Base-by-base conservation (phyloP, 164 flowering plant species). In the Piper longum region DNA sequence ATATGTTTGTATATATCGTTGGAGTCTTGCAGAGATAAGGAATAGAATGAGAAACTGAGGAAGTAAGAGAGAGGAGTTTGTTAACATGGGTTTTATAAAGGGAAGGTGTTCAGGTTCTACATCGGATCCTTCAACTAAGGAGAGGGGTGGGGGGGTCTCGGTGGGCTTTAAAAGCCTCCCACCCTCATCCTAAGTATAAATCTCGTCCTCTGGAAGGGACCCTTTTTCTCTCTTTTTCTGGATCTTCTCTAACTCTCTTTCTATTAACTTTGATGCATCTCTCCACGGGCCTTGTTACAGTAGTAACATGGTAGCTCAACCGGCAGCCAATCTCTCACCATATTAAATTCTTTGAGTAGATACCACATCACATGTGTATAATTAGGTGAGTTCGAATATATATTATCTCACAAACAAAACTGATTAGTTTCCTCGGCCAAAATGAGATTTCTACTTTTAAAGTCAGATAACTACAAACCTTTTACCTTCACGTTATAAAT, bases 221-320 rank as follows among this genome's bases (percentile, higher is more conserved):
- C 14, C 9, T 14, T 14, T 14, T 48, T 48, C 14, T 5, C 52
- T 48, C 62, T 39, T 52, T 66, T 62, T 36, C 3, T 44, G 13
- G 26, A 59, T 66, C 57, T 13, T 57, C 54, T 66, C 59, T 36
- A 6, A 9, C 56, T 66, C 57, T 13, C 61, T 69, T 64, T 66
- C 54, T 62, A 54, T 74, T 61, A 67, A 70, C 70, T 66, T 73
- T 59, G 64, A 73, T 69, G 70, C 70, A 69, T 44, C 64, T 64
- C 54, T 64, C 65, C 73, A 73, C 70, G 74, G 70, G 74, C 65
- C 62, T 55, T 63, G 73, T 65, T 16, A 26, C 61, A 59, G 3
- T 12, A 42, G 5, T 13, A 3, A 13, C 39, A 5, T 59, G 11
- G 16, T 42, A 11, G 14, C 1, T 41, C 62, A 9, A 19, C 39